A percentile compares a stretch with the other conserved stretches of the same genome.
Evolutionary conservation across 2,329 filamentous ascomycete species (phyloP).

Genomic region (Fulvia fulva): DNA sequence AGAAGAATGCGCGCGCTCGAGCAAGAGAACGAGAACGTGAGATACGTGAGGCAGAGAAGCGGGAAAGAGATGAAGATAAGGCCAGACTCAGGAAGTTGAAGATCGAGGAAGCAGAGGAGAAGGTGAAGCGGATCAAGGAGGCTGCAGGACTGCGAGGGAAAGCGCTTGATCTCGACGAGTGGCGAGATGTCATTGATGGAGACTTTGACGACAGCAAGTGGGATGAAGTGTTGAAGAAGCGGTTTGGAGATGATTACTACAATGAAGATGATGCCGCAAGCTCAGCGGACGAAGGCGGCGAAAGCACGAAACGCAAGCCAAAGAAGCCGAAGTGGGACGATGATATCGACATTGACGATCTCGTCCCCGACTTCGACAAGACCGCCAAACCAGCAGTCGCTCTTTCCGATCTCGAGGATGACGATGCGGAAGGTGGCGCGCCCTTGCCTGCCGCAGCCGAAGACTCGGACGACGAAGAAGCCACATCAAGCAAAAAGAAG

Average conservation of each 20-base stretch:
- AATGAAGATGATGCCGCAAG: conserved; percentile 54
- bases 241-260: conserved; percentile 91
- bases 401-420: conserved; percentile 53
- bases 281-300: conserved; percentile 40
- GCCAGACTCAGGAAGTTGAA: conserved; percentile 81
- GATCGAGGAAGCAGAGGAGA: conserved; percentile 84
- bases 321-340: conserved; percentile 94
- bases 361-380: conserved; percentile 81
- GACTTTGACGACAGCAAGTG: conserved; percentile 86
- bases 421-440: conserved; percentile 33
- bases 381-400: conserved; percentile 49
- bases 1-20: conserved; percentile 75
- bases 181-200: conserved; percentile 77
- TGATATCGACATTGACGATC: conserved; percentile 93
- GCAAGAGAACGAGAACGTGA: conserved; percentile 73
- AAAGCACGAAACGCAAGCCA: conserved; percentile 48
- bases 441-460: conserved; percentile 32
- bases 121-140: conserved; percentile 81
- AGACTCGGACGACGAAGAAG: conserved; percentile 43
- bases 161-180: conserved; percentile 68
- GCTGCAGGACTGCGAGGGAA: conserved; percentile 75
- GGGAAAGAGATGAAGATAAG: conserved; percentile 72
- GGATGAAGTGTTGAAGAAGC: conserved; percentile 83
- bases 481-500: conserved; percentile 38
- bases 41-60: conserved; percentile 73